Evolutionary conservation across 148 eudicot species (phyloP).

Genomic region (Chenopodium suecicum): DNA sequence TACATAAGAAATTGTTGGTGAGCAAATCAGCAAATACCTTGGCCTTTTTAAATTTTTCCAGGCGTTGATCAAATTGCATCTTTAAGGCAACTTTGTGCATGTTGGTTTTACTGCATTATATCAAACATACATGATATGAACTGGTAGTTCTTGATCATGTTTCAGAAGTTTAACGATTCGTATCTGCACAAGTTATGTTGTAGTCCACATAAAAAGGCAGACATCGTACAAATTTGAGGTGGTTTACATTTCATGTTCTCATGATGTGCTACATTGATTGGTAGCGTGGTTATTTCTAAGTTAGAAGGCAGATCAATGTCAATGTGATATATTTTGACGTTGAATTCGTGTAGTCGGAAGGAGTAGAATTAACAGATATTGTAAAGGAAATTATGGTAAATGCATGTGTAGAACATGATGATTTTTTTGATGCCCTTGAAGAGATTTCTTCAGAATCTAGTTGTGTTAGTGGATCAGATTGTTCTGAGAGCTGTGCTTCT

Average conservation of each 20-base stretch:
- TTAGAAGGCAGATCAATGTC: not conserved
- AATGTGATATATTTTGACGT: not conserved
- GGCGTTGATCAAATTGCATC: not conserved
- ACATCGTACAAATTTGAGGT: not conserved
- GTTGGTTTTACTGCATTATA: not conserved
- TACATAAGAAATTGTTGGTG: conserved; percentile 3
- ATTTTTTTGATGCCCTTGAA: conserved; percentile 57
- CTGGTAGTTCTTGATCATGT: not conserved
- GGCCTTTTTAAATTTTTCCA: not conserved
- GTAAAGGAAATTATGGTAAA: conserved; percentile 13
- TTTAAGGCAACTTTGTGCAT: not conserved
- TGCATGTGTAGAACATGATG: conserved; percentile 27
- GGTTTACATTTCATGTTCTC: not conserved
- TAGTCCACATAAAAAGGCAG: not conserved
- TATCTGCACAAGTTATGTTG: not conserved
- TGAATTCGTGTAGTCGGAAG: not conserved
- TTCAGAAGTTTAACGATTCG: not conserved
- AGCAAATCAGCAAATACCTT: conserved; percentile 4
- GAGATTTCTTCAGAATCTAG: conserved; percentile 53
- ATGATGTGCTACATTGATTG: not conserved
- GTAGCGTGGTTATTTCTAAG: not conserved
- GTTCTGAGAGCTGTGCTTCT: conserved; percentile 34
- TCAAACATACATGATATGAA: not conserved
- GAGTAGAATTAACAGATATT: not conserved
- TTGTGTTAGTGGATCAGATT: conserved; percentile 40